These are phyloP conservation scores for Exophiala oligosperma DNA, from an alignment of 2,329 filamentous ascomycete genomes.

Conservation along the genomic window DNA sequence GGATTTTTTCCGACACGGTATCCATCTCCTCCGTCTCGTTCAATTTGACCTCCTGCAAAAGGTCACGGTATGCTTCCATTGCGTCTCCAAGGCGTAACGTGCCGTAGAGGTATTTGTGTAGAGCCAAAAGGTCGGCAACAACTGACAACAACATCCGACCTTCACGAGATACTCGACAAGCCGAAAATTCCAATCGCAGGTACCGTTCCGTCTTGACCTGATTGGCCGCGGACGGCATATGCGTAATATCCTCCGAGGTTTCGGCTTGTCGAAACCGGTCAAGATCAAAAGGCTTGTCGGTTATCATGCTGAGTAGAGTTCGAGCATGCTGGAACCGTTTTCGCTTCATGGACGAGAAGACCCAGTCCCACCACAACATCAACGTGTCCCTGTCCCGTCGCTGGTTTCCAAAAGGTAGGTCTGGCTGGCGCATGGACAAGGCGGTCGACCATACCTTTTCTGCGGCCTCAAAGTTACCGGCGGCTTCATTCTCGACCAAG, in stretches of 20 bases:
- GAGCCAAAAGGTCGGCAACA: conserved; percentile 61
- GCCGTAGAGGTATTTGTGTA: conserved; percentile 66
- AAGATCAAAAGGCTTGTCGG: conserved; percentile 38
- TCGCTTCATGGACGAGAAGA: conserved; percentile 65
- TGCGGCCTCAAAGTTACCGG: conserved; percentile 59
- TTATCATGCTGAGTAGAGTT: conserved; percentile 42
- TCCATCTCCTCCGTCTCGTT: not conserved
- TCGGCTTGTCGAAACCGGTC: conserved; percentile 25
- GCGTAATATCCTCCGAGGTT: conserved; percentile 1
- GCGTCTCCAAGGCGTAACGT: conserved; percentile 36
- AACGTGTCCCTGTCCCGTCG: conserved; percentile 39
- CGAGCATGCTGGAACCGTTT: conserved; percentile 39
- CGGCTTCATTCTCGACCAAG: conserved; percentile 64
- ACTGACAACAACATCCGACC: conserved; percentile 53
- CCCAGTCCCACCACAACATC: conserved; percentile 61
- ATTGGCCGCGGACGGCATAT: conserved; percentile 11
- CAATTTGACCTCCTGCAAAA: not conserved
- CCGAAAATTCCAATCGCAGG: conserved; percentile 55
- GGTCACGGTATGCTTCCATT: conserved; percentile 38
- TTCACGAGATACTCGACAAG: conserved; percentile 51
- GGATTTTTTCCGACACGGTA: conserved; percentile 10
- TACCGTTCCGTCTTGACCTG: conserved; percentile 43
- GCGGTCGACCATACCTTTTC: conserved; percentile 67
- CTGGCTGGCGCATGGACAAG: conserved; percentile 54
- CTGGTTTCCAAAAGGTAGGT: conserved; percentile 37